A percentile compares a stretch with the other conserved stretches of the same genome.
These are phyloP conservation scores for Cymodocea nodosa DNA, from an alignment of 116 monocot species.

Conservation along the genomic window DNA sequence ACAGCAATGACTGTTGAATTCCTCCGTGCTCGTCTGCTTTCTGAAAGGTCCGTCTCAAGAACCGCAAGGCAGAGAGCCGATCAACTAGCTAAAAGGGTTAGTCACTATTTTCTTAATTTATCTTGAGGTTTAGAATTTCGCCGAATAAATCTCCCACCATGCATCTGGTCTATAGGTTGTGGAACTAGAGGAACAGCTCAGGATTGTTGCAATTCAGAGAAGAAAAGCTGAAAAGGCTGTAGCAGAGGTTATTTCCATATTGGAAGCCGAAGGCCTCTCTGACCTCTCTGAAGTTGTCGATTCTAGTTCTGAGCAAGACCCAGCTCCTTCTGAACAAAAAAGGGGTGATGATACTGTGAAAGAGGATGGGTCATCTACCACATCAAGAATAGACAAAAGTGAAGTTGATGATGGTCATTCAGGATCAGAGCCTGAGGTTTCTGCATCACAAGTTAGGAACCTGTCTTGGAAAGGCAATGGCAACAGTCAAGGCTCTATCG, in stretches of 20 bases:
- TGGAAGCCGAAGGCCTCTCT: conserved; percentile 51
- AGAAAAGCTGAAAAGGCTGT: conserved; percentile 82
- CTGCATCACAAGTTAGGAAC: conserved; percentile 23
- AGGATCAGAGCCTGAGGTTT: conserved; percentile 21
- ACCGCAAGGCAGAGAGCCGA: conserved; percentile 89
- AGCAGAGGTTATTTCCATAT: conserved; percentile 64
- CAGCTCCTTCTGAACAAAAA: conserved; percentile 3
- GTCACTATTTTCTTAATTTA: conserved; percentile 1
- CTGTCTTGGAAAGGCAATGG: conserved; percentile 64
- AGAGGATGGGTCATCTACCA: conserved; percentile 28
- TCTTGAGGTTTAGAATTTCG: not conserved
- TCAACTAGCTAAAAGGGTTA: conserved; percentile 72
- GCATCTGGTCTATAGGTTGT: conserved; percentile 34
- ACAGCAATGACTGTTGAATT: conserved; percentile 85
- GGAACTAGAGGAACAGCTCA: conserved; percentile 80
- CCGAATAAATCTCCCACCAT: not conserved
- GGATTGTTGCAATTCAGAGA: conserved; percentile 53
- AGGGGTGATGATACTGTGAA: conserved; percentile 13
- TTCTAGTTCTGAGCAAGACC: conserved; percentile 56
- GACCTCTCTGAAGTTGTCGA: conserved; percentile 37
- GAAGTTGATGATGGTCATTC: conserved; percentile 47
- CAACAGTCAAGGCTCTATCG: conserved; percentile 24
- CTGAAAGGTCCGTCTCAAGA: conserved; percentile 84
- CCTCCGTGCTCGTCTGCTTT: conserved; percentile 87
- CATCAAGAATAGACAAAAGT: conserved; percentile 24